Evolutionary conservation across 106 monocot genomes (phyloP).

Genomic region (Iris macrosiphon): DNA sequence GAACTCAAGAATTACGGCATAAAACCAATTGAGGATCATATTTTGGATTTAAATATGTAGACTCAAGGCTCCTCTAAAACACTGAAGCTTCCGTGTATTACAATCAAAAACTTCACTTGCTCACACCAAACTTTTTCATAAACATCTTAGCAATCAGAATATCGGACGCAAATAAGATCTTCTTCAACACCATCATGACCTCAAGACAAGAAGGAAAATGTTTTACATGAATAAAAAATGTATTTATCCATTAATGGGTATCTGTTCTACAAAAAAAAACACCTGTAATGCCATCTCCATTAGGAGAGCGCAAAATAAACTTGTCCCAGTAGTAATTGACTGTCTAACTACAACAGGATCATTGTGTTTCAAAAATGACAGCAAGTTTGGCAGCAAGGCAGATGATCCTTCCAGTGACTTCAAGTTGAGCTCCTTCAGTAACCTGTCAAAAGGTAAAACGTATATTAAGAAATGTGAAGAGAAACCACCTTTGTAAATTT

Average conservation of each 20-base stretch:
- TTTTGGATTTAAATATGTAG: not conserved
- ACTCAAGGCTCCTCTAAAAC: not conserved
- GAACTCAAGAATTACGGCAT: not conserved
- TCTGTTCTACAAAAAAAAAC: slow-evolving; percentile 57
- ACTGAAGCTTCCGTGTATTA: not conserved
- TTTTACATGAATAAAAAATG: slow-evolving; percentile 21
- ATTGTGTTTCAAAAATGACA: slow-evolving; percentile 69
- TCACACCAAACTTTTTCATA: not conserved
- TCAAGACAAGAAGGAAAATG: slow-evolving; percentile 1
- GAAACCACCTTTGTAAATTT: too few species aligned
- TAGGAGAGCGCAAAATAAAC: slow-evolving; percentile 84
- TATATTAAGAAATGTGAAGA: too few species aligned
- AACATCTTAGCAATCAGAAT: slow-evolving; percentile 1
- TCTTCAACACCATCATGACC: slow-evolving; percentile 11
- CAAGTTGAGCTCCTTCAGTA: slow-evolving; percentile 57
- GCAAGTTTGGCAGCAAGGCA: slow-evolving; percentile 63
- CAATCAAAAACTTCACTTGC: slow-evolving; percentile 1
- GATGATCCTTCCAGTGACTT: slow-evolving; percentile 46
- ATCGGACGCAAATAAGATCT: slow-evolving; percentile 3
- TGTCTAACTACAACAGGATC: slow-evolving; percentile 72
- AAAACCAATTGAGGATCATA: not conserved
- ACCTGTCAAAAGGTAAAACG: slow-evolving; percentile 39
- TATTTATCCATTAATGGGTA: slow-evolving; percentile 25
- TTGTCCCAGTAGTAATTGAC: slow-evolving; percentile 77
- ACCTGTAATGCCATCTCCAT: slow-evolving; percentile 96